Evolutionary conservation across 768 basidiomycete species (phyloP).

Genomic region (Postia placenta): DNA sequence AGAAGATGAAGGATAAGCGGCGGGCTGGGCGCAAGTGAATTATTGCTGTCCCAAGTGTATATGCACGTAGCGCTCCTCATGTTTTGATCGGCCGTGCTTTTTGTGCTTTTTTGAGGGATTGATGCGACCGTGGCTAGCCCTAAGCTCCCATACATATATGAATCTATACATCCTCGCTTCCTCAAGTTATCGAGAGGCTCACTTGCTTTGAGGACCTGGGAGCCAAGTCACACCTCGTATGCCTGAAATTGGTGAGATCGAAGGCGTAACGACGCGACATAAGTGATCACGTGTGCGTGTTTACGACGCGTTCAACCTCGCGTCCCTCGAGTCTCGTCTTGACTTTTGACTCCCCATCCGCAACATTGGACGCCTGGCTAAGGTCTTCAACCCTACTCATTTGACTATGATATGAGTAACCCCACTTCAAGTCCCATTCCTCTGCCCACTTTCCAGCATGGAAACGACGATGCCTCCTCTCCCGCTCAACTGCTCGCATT

Average conservation of each 20-base stretch:
- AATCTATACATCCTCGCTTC: no score
- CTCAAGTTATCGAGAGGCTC: no score
- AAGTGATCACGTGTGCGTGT: conserved; percentile 4
- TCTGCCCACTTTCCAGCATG: conserved; percentile 16
- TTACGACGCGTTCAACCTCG: conserved; percentile 2
- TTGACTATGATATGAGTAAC: not conserved
- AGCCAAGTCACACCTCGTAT: no score
- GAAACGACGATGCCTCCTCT: conserved; percentile 3
- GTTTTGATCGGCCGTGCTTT: no score
- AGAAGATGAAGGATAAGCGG: conserved; percentile 71
- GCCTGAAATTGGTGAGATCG: no score
- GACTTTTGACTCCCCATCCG: not conserved
- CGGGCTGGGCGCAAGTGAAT: conserved; percentile 67
- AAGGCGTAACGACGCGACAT: no score
- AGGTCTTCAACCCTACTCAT: not conserved
- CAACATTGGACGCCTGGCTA: not conserved
- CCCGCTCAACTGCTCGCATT: conserved; percentile 13
- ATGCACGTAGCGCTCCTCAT: no score
- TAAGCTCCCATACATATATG: no score
- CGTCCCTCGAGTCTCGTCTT: not conserved
- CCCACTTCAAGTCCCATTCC: conserved; percentile 11
- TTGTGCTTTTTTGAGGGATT: no score
- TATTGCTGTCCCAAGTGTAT: no score
- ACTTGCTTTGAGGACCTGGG: no score
- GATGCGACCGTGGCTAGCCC: no score